A percentile compares a stretch with the other conserved stretches of the same genome.
Conservation (phyloP, 1,139 yeast genomes). For the Kluyveromyces marxianus region DNA sequence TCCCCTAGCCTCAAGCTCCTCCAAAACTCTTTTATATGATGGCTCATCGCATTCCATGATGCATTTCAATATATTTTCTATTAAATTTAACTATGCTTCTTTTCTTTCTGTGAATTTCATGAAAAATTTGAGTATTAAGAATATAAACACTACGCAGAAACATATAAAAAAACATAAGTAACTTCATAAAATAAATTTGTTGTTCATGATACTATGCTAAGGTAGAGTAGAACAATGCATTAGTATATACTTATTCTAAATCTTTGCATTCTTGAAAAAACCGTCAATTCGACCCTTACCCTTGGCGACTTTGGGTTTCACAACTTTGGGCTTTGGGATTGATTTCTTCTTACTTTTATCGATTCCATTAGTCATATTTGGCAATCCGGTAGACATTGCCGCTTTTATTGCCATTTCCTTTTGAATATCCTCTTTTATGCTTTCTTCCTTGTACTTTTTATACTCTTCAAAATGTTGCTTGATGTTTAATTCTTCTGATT, state of each 20-base stretch:
- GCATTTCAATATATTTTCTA: too few relatives aligned
- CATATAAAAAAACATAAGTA: too few relatives aligned
- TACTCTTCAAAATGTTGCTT: constrained; percentile 11
- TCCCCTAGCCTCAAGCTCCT: too few relatives aligned
- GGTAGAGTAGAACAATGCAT: too few relatives aligned
- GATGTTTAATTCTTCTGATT: constrained; percentile 9
- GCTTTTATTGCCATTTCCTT: constrained; percentile 19
- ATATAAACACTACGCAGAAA: too few relatives aligned
- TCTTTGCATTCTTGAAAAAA: constrained; percentile 38
- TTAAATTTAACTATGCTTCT: too few relatives aligned
- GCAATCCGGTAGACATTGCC: constrained; percentile 23
- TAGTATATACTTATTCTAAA: not conserved
- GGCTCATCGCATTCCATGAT: too few relatives aligned
- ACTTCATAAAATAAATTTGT: too few relatives aligned
- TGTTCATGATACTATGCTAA: too few relatives aligned
- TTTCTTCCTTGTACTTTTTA: constrained; percentile 9
- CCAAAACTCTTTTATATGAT: too few relatives aligned
- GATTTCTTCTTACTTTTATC: not conserved
- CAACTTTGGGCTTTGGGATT: constrained; percentile 5
- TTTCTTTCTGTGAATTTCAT: not conserved
- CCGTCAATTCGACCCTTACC: constrained; percentile 62
- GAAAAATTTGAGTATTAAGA: not conserved
- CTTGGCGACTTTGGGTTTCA: constrained; percentile 39
- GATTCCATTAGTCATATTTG: constrained; percentile 6
- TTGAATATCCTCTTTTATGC: constrained; percentile 13